Evolutionary conservation across 371 early-diverging fungal genomes (phyloP).

Genomic region (Mucor indicus): DNA sequence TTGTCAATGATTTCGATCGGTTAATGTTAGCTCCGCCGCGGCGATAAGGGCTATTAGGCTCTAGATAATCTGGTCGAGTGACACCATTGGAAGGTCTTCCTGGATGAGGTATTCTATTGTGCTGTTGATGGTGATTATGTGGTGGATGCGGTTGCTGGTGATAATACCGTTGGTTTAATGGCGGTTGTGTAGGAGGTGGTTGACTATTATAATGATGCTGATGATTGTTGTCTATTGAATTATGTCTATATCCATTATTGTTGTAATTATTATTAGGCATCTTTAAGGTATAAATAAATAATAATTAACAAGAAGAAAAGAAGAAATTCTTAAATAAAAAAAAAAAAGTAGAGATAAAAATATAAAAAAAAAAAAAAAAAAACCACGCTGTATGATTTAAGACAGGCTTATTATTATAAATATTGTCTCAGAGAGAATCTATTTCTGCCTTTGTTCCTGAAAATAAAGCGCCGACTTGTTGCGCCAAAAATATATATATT

Average conservation of each 20-base stretch:
- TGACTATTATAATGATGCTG: too few species aligned
- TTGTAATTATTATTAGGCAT: neutral
- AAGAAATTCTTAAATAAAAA: neutral
- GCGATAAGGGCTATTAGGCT: constrained; percentile 4
- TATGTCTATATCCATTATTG: neutral
- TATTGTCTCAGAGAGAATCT: too few species aligned
- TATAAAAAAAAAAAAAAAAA: neutral
- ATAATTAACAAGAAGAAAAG: too few species aligned
- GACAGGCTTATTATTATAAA: too few species aligned
- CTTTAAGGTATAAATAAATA: neutral
- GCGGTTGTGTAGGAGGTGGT: too few species aligned
- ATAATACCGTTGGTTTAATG: too few species aligned
- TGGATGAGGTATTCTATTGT: constrained; percentile 4
- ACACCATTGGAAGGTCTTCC: neutral
- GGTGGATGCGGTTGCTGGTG: neutral
- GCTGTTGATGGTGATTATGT: neutral
- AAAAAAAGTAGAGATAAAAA: neutral
- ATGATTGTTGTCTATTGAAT: too few species aligned
- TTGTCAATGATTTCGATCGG: constrained; percentile 35
- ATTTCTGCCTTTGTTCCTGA: too few species aligned
- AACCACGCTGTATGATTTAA: neutral
- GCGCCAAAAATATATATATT: too few species aligned
- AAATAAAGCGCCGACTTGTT: too few species aligned
- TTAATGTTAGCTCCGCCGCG: constrained; percentile 2
- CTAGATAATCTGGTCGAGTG: neutral